Evolutionary conservation across 345 rosid species (phyloP).

Genomic region (Populus euphratica): DNA sequence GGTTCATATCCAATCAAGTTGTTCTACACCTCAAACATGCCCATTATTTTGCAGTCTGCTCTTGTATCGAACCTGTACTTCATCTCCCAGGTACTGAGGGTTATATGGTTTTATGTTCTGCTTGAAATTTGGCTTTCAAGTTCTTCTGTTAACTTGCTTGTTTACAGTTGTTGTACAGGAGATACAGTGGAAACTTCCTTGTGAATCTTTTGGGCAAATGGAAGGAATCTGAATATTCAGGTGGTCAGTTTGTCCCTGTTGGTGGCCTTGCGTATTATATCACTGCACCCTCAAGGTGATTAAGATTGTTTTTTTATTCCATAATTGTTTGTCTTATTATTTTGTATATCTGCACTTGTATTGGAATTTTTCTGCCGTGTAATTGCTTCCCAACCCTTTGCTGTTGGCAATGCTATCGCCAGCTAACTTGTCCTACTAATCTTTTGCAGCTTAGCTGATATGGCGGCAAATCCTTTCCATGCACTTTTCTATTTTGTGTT

Average conservation of each 20-base stretch:
- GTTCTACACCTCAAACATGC: slow-evolving; percentile 93
- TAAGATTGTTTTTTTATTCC: not conserved
- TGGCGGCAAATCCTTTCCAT: slow-evolving; percentile 93
- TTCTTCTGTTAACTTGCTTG: not conserved
- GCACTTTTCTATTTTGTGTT: slow-evolving; percentile 75
- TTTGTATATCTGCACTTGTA: not conserved
- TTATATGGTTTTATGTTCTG: not conserved
- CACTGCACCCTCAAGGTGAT: slow-evolving; percentile 77
- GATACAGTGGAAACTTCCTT: slow-evolving; percentile 68
- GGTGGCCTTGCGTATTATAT: slow-evolving; percentile 82
- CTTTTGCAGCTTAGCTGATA: slow-evolving; percentile 73
- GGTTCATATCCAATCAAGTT: slow-evolving; percentile 86
- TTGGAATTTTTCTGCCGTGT: not conserved
- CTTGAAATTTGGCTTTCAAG: not conserved
- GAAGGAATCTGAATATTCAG: slow-evolving; percentile 80
- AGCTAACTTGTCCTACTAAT: not conserved
- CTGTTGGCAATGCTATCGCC: not conserved
- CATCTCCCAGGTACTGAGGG: slow-evolving; percentile 66
- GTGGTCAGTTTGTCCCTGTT: slow-evolving; percentile 73
- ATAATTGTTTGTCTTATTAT: not conserved
- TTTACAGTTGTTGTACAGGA: slow-evolving; percentile 73
- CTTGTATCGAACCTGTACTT: slow-evolving; percentile 79
- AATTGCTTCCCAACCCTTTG: not conserved
- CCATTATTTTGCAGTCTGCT: slow-evolving; percentile 79
- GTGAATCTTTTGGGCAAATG: slow-evolving; percentile 80